These are phyloP conservation scores for Abelmoschus esculentus DNA, from an alignment of 345 rosid species.

Conservation along the genomic window DNA sequence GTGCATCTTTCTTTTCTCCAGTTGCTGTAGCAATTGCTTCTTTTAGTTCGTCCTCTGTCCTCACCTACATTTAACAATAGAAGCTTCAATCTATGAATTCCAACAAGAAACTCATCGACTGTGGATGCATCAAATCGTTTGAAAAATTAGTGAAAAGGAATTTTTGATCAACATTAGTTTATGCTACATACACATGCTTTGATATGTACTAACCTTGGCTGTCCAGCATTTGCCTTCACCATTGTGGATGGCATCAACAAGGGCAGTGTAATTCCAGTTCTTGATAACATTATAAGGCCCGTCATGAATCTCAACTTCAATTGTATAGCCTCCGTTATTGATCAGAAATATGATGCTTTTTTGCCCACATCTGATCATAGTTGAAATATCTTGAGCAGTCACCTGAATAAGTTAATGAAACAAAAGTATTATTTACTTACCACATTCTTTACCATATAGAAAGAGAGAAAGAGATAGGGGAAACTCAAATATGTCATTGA, in stretches of 20 bases:
- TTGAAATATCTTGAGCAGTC: constrained; percentile 64
- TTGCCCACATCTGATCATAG: constrained; percentile 60
- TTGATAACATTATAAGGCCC: constrained; percentile 76
- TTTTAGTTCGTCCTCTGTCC: constrained; percentile 40
- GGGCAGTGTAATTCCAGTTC: constrained; percentile 63
- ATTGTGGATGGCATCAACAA: constrained; percentile 63
- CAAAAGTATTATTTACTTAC: neutral
- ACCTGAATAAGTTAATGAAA: constrained; percentile 30
- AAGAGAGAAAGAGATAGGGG: neutral
- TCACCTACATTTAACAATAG: constrained; percentile 30
- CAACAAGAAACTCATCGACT: neutral
- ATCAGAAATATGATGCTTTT: constrained; percentile 55
- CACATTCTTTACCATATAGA: neutral
- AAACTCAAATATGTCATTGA: neutral
- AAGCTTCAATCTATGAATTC: neutral
- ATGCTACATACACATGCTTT: neutral
- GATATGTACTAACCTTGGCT: constrained; percentile 40
- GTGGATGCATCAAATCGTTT: no score
- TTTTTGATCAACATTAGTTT: neutral
- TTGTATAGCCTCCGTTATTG: constrained; percentile 70
- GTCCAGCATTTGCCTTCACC: constrained; percentile 83
- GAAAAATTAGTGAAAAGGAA: no score
- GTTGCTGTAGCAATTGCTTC: constrained; percentile 39
- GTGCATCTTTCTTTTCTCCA: constrained; percentile 37
- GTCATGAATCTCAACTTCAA: constrained; percentile 74